Percentiles rank a stretch among this genome's conserved stretches.
Conservation (phyloP, 1,139 yeast genomes). For the Lodderomyces elongisporus region DNA sequence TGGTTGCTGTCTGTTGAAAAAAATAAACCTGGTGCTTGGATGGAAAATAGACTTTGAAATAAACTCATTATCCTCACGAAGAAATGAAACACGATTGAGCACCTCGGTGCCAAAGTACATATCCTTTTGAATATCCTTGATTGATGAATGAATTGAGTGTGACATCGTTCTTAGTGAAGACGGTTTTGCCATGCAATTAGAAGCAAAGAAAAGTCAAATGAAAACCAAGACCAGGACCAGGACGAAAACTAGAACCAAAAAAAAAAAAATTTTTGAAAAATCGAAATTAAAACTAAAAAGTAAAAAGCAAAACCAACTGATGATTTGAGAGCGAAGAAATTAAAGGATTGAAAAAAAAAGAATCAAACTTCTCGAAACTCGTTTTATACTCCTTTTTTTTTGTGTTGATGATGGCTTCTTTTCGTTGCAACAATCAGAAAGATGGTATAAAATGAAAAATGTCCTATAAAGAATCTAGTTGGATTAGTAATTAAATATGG, state of each 20-base stretch:
- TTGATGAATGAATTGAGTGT: slow-evolving; percentile 9
- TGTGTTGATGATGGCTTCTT: too few relatives aligned
- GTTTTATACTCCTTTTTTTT: too few relatives aligned
- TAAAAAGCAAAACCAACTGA: too few relatives aligned
- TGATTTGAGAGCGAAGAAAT: too few relatives aligned
- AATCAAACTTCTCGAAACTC: too few relatives aligned
- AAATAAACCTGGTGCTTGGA: slow-evolving; percentile 52
- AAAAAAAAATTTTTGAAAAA: not conserved
- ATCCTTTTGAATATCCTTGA: slow-evolving; percentile 25
- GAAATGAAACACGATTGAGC: slow-evolving; percentile 74
- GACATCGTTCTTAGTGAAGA: slow-evolving; percentile 7
- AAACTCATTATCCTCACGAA: slow-evolving; percentile 63
- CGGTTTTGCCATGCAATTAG: slow-evolving; percentile 1
- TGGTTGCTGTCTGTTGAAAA: slow-evolving; percentile 38
- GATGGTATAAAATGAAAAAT: too few relatives aligned
- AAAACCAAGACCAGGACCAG: not conserved
- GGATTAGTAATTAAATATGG: too few relatives aligned
- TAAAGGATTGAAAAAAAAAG: too few relatives aligned
- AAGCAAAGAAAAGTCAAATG: slow-evolving; percentile 1
- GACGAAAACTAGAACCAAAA: too few relatives aligned
- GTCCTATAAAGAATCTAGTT: too few relatives aligned
- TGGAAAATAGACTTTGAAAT: slow-evolving; percentile 49
- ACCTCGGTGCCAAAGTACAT: slow-evolving; percentile 51
- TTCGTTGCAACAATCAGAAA: too few relatives aligned
- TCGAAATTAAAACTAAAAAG: not conserved